Evolutionary conservation across 2,329 filamentous ascomycete species (phyloP).

Genomic region (Xylaria sp.): DNA sequence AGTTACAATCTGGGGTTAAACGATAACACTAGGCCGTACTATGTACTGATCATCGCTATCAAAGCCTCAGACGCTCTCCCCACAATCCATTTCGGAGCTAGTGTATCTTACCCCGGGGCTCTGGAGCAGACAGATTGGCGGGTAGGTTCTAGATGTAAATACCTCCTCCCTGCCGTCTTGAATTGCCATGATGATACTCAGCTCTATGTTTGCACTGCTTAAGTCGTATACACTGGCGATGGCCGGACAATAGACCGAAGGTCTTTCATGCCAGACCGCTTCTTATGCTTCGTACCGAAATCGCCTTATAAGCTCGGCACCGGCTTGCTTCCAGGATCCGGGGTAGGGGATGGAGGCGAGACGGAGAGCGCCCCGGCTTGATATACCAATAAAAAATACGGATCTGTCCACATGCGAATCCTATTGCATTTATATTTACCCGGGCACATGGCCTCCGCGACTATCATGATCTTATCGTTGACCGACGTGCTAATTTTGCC

Average conservation of each 20-base stretch:
- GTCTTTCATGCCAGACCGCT: not conserved
- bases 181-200: not conserved
- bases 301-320: not conserved
- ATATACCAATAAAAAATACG: conserved; percentile 5
- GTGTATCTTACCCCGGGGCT: conserved; percentile 13
- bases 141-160: conserved; percentile 5
- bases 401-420: conserved; percentile 1
- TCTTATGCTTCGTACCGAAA: not conserved
- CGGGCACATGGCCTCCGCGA: conserved; percentile 15
- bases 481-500: conserved; percentile 26
- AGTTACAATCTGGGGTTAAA: conserved; percentile 44
- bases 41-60: conserved; percentile 36
- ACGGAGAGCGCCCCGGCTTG: not conserved
- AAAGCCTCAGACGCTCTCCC: conserved; percentile 40
- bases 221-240: not conserved
- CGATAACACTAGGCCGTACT: conserved; percentile 22
- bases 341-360: not conserved
- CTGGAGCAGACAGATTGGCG: conserved; percentile 13
- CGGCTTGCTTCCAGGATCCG: not conserved
- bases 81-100: conserved; percentile 39
- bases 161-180: not conserved
- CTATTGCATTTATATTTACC: conserved; percentile 11
- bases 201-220: not conserved
- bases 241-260: not conserved
- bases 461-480: conserved; percentile 31